Conservation (phyloP, 2,329 filamentous ascomycete genomes). For the Tothia fuscella region DNA sequence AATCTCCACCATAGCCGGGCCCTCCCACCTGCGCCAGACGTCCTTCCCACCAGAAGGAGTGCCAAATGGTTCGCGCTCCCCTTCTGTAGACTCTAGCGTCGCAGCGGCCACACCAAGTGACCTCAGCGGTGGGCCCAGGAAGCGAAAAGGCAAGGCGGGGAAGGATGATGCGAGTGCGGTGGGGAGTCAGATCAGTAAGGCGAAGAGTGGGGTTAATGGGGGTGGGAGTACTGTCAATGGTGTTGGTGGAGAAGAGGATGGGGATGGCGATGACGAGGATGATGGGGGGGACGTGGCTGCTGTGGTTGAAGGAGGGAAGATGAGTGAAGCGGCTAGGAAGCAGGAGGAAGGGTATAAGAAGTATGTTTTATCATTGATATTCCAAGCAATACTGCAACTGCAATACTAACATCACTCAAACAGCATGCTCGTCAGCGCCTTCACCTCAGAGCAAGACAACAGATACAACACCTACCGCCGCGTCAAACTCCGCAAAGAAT, state of each 20-base stretch:
- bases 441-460: constrained; percentile 54
- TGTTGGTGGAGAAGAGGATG: constrained; percentile 37
- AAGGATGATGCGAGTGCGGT: constrained; percentile 25
- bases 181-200: constrained; percentile 1
- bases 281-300: constrained; percentile 36
- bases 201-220: constrained; percentile 15
- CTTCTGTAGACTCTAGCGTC: constrained; percentile 52
- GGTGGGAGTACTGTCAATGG: constrained; percentile 13
- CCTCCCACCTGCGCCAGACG: constrained; percentile 63
- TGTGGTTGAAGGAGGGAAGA: constrained; percentile 36
- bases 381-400: not conserved
- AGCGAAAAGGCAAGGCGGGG: constrained; percentile 51
- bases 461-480: constrained; percentile 61
- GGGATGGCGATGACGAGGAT: constrained; percentile 46
- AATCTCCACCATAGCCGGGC: constrained; percentile 48
- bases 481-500: constrained; percentile 54
- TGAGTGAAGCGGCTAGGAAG: constrained; percentile 46
- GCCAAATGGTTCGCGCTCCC: constrained; percentile 48
- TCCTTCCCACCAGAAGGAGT: constrained; percentile 63
- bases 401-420: not conserved
- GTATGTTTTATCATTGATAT: constrained; percentile 14
- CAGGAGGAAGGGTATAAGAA: constrained; percentile 56
- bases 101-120: constrained; percentile 46
- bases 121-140: constrained; percentile 33
- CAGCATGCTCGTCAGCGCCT: constrained; percentile 49